These are phyloP conservation scores for Phytophthora aleatoria DNA, from an alignment of 352 stramenopile genomes.

Conservation along the genomic window DNA sequence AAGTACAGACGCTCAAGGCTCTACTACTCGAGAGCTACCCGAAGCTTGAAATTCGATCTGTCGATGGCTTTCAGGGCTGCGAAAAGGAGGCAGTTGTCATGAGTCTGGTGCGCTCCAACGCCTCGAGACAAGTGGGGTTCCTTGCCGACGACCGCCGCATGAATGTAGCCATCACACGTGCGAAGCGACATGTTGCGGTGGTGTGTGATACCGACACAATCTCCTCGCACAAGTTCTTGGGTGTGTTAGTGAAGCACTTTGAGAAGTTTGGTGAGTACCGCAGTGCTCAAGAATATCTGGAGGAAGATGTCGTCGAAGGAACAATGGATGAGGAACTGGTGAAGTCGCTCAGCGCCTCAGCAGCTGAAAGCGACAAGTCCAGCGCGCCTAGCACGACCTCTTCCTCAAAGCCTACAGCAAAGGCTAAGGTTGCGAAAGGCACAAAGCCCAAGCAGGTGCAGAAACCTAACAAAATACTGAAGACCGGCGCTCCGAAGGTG, in stretches of 20 bases:
- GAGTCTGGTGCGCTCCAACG: constrained; percentile 96
- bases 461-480: constrained; percentile 17
- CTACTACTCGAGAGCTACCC: constrained; percentile 78
- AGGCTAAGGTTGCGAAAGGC: constrained; percentile 8
- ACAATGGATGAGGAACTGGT: constrained; percentile 23
- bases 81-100: constrained; percentile 99
- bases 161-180: constrained; percentile 97
- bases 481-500: neutral
- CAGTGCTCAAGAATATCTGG: constrained; percentile 83
- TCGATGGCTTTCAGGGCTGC: constrained; percentile 97
- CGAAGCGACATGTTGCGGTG: constrained; percentile 94
- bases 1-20: constrained; percentile 92
- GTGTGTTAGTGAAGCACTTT: constrained; percentile 90
- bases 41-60: constrained; percentile 89
- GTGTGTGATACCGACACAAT: constrained; percentile 96
- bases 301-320: constrained; percentile 59
- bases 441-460: constrained; percentile 15
- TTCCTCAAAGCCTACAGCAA: constrained; percentile 8
- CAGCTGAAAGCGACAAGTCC: neutral
- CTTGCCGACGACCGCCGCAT: constrained; percentile 95
- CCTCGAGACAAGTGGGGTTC: constrained; percentile 92
- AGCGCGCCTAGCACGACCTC: neutral
- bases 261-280: constrained; percentile 93
- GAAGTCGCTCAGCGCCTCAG: constrained; percentile 7
- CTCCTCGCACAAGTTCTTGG: constrained; percentile 90